Evolutionary conservation across 176 grass and related monocot genomes (phyloP), one percentile per base, ranked within the genome.

Genomic region (Paspalum vaginatum): DNA sequence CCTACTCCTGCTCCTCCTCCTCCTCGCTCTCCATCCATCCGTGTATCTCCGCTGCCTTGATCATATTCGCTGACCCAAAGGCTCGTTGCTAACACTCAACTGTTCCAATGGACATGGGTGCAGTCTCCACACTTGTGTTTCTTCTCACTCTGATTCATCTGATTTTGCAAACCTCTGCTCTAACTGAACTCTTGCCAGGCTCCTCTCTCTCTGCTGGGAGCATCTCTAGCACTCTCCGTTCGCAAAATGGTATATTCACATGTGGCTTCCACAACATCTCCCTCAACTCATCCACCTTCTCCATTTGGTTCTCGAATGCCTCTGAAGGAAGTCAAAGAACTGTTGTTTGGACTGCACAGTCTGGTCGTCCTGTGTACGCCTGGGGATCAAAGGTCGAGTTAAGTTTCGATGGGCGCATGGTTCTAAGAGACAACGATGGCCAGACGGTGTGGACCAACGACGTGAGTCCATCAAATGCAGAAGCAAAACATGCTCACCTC

Each of bases 231-330:
- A 54, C 43, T 42, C 82, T 78, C 54, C 27, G 15, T 10, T 85
- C 82, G 5, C 65, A 42, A 20, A 10, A 78, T 78, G 44, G 64
- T 4, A 42, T 54, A 61, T 85, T 85, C 73, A 70, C 43, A 26
- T 85, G 82, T 60, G 82, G 82, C 44, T 85, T 85, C 43, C 42
- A 70, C 55, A 41, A 15, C 4, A 61, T 61, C 38, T 85, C 74
- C 14, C 10, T 13, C 18, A 77, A 78, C 43, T 53, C 82, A 51
- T 50, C 65, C 2, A 60, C 66, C 44, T 78, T 85, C n/a, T 78
- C 82, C 11, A 70, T 85, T 41, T 85, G 82, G 82, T 70, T 85
- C 32, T 78, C 82, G 54, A 11, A 78, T 27, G 50, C 65, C 6
- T 9, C 27, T 4, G 2, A n/a, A n/a, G n/a, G n/a, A n/a, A n/a